phyloP scores from a whole-genome alignment of 2,329 filamentous ascomycete species.

The Aspergillus flavus region DNA sequence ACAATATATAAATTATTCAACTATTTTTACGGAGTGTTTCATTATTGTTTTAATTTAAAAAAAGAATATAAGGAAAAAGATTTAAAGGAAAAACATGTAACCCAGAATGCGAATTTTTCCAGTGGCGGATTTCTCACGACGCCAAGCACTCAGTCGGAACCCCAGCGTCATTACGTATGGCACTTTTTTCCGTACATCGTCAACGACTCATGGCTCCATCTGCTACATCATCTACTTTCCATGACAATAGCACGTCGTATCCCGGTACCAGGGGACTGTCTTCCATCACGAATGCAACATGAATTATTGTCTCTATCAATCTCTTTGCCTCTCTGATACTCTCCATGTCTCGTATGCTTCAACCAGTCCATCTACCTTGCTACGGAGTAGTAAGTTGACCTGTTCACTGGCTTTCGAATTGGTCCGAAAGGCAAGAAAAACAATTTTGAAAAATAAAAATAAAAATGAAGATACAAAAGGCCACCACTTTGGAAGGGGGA shows the following conservation, averaged over 20 bases:
- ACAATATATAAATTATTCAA: neutral
- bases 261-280: neutral
- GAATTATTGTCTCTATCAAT: neutral
- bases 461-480: too few relatives aligned
- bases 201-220: neutral
- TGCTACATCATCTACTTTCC: neutral
- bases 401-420: neutral
- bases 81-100: neutral
- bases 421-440: neutral
- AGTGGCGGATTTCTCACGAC: constrained; percentile 1
- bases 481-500: neutral
- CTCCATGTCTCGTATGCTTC: neutral
- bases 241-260: neutral
- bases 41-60: neutral
- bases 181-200: constrained; percentile 2
- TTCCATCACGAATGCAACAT: neutral
- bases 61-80: neutral
- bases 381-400: neutral
- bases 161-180: constrained; percentile 1
- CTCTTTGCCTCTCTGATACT: neutral
- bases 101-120: neutral
- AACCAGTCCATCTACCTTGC: neutral
- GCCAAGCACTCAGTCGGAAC: neutral
- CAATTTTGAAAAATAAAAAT: neutral
- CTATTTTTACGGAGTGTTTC: too few relatives aligned